Evolutionary conservation across 2,329 filamentous ascomycete genomes (phyloP).

Genomic region (Trichophaea hybrida): DNA sequence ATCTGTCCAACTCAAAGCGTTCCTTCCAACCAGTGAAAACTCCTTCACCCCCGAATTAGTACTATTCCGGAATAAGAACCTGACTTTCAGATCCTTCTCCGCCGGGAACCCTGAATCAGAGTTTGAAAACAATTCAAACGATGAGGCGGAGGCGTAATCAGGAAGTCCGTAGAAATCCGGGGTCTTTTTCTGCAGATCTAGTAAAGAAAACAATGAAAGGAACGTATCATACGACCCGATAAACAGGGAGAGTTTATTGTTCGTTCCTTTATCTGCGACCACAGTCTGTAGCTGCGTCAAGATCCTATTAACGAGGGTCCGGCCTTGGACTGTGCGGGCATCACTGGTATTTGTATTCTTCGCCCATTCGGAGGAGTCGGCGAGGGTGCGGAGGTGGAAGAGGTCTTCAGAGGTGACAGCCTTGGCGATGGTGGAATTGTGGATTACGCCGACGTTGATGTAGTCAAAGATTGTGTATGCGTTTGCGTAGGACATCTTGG

Average conservation of each 20-base stretch:
- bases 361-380: slow-evolving; percentile 62
- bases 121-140: slow-evolving; percentile 54
- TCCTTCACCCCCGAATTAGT: slow-evolving; percentile 33
- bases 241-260: slow-evolving; percentile 39
- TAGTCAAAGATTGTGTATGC: slow-evolving; percentile 44
- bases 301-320: slow-evolving; percentile 38
- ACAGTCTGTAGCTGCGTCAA: slow-evolving; percentile 35
- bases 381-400: slow-evolving; percentile 53
- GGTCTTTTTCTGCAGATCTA: slow-evolving; percentile 37
- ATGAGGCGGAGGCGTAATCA: slow-evolving; percentile 73
- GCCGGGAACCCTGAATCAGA: slow-evolving; percentile 25
- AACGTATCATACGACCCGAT: slow-evolving; percentile 44
- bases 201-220: slow-evolving; percentile 41
- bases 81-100: slow-evolving; percentile 37
- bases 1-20: slow-evolving; percentile 21
- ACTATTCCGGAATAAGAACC: slow-evolving; percentile 44
- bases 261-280: slow-evolving; percentile 30
- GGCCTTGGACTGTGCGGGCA: slow-evolving; percentile 39
- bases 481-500: slow-evolving; percentile 35
- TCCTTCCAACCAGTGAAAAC: slow-evolving; percentile 42
- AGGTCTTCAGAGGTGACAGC: slow-evolving; percentile 43
- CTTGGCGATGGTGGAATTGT: slow-evolving; percentile 35
- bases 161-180: slow-evolving; percentile 58
- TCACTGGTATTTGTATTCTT: slow-evolving; percentile 40
- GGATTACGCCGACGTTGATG: slow-evolving; percentile 40